Evolutionary conservation across 305 asterid genomes (phyloP), one percentile per base, ranked within the genome.

Genomic region (Fraxinus xanthoxyloides): DNA sequence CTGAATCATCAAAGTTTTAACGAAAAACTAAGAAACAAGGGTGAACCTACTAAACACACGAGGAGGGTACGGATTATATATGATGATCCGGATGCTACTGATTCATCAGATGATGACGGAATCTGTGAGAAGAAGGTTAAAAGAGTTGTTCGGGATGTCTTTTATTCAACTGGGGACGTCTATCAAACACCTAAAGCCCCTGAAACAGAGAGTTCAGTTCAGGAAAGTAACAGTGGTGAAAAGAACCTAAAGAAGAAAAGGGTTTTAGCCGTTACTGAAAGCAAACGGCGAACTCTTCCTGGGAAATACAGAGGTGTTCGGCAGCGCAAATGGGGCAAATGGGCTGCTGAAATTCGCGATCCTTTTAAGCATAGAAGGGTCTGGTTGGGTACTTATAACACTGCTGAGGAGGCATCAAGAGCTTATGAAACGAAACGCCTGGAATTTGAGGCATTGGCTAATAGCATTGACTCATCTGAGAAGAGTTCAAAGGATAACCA

Each of bases 271-370:
- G 10, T 15, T 3, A 10, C 2, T 1, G 84, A 36, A 24, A 78
- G 13, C 43, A 76, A 61, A 31, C 81, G 77, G 1, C 2, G 34
- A 7, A 84, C 87, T 0, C 76, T 80, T 15, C n/a, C 83, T 0
- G 83, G 83, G 63, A 93, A 88, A 72, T 87, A 81, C 80, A 81
- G 90, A 72, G 99, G 99, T 6, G 98, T 95, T 8, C 89, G 98
- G 0, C 92, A 86, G 77, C 85, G 99, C 1, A 93, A 93, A 85
- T 95, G 98, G 99, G 99, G 98, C 12, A 93, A 91, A 87, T 95
- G 98, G 98, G 98, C 99, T 0, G 99, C 99, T 0, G 99, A 95
- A 73, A 95, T 95, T 5, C 94, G 99, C 0, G 97, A 95, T 30
- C 99, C 99, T 0, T 84, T 91, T 34, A 84, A 77, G 79, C 89